These are phyloP conservation scores for Lantana camara DNA, from an alignment of 257 asterid genomes.

Conservation along the genomic window DNA sequence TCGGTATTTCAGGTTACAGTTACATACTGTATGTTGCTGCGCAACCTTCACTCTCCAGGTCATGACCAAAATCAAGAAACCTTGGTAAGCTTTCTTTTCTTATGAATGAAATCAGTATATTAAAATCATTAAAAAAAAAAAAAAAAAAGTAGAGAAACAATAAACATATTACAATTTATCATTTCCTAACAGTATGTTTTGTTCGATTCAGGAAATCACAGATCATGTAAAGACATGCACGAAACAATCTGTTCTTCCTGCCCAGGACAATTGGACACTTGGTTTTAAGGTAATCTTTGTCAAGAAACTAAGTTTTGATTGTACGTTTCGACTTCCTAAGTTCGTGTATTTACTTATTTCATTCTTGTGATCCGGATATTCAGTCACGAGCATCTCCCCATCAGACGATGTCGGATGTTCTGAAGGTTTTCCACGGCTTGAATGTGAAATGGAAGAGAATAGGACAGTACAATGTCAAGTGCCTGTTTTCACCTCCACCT, in stretches of 20 bases:
- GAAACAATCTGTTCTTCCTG: constrained; percentile 19
- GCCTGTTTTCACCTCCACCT: constrained; percentile 43
- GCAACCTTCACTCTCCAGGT: constrained; percentile 29
- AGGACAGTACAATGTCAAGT: constrained; percentile 49
- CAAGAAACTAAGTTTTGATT: background rate
- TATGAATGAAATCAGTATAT: too few species aligned
- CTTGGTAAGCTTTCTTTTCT: constrained; percentile 16
- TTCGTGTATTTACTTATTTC: background rate
- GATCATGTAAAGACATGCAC: constrained; percentile 20
- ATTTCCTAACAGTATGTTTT: background rate
- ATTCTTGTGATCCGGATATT: background rate
- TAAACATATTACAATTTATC: background rate
- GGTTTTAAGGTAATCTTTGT: constrained; percentile 39
- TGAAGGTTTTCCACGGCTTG: constrained; percentile 37
- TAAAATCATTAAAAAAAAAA: too few species aligned
- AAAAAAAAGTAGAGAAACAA: background rate
- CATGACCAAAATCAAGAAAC: constrained; percentile 18
- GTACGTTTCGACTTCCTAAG: background rate
- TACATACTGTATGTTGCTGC: constrained; percentile 49
- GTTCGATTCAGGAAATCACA: constrained; percentile 16
- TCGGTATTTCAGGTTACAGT: constrained; percentile 50
- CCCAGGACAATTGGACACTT: constrained; percentile 36
- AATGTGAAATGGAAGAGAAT: constrained; percentile 54
- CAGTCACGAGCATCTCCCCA: constrained; percentile 43
- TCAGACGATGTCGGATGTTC: constrained; percentile 33